Evolutionary conservation across 2,329 filamentous ascomycete species (phyloP), one percentile per base, ranked within the genome.

Genomic region (Chaetomium olivaceum): DNA sequence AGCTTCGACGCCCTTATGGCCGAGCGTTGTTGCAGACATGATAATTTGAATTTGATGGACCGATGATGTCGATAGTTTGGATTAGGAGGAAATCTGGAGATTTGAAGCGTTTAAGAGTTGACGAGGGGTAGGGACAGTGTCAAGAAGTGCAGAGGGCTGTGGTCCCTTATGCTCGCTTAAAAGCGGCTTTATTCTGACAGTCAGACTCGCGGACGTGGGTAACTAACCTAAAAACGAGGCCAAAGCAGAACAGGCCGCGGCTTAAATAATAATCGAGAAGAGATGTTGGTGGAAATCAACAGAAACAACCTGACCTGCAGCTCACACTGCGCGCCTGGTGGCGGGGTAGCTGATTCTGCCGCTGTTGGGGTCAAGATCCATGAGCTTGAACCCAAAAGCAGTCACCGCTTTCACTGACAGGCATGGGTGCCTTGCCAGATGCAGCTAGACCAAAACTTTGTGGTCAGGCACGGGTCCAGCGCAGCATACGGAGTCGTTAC

Each of bases 1-100:
- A 63, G 92, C 84, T 46, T 82, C 81, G 59, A 96, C 80, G 72
- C 93, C 93, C 67, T 84, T 74, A 50, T 82, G 78, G 71, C 81
- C 87, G n/a, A 80, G 71, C 1, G 77, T 80, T 67, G 80, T 78
- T 69, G 82, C 75, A 6, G 84, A 83, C 84, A 88, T 88, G 43
- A 31, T 74, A 52, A 16, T 29, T 27, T 29, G 14, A n/a, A 31
- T 27, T 3, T 8, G 51, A 31, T 27, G n/a, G n/a, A n/a, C n/a
- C 1, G n/a, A 52, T 29, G 12, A 5, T 23, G 1, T n/a, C 2
- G n/a, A 29, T 23, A n/a, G 2, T 48, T 48, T 43, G 19, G 16
- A 43, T 43, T 16, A 43, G 16, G 27, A 29, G 27, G 27, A n/a
- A 43, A 43, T 43, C 39, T 19, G 46, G 8, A 12, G 6, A 36